phyloP scores from a whole-genome alignment of 2,329 filamentous ascomycete species.

The Fusarium devonianum region DNA sequence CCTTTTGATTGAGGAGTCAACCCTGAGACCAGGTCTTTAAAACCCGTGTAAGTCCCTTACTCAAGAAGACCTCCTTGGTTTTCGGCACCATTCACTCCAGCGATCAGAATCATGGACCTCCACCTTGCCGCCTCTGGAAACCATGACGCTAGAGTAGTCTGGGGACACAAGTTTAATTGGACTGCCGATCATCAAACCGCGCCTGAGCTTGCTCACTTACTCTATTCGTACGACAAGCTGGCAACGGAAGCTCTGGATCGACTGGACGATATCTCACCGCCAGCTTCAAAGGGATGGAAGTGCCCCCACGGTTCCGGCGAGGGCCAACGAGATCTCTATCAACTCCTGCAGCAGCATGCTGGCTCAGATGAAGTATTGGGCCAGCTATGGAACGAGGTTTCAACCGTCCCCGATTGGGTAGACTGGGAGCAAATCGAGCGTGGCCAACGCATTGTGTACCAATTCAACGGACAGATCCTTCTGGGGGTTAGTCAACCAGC shows the following conservation, averaged over 20 bases:
- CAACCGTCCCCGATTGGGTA: constrained; percentile 75
- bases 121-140: not conserved
- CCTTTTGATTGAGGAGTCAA: not conserved
- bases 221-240: constrained; percentile 72
- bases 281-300: constrained; percentile 38
- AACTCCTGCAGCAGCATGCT: constrained; percentile 65
- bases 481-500: constrained; percentile 55
- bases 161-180: constrained; percentile 69
- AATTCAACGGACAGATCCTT: constrained; percentile 73
- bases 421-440: constrained; percentile 78
- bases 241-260: constrained; percentile 70
- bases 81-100: not conserved
- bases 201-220: constrained; percentile 66
- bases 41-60: not conserved
- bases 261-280: constrained; percentile 65
- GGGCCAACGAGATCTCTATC: constrained; percentile 65
- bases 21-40: not conserved
- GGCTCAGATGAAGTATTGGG: constrained; percentile 60
- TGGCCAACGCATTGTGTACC: constrained; percentile 79
- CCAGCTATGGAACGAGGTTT: constrained; percentile 71
- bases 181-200: constrained; percentile 68
- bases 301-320: constrained; percentile 41
- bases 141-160: constrained; percentile 27
- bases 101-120: constrained; percentile 17
- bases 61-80: not conserved